Percentiles rank a stretch among this genome's conserved stretches.
phyloP scores from a whole-genome alignment of 768 basidiomycete genomes.

The Chlorophyllum brunneum region DNA sequence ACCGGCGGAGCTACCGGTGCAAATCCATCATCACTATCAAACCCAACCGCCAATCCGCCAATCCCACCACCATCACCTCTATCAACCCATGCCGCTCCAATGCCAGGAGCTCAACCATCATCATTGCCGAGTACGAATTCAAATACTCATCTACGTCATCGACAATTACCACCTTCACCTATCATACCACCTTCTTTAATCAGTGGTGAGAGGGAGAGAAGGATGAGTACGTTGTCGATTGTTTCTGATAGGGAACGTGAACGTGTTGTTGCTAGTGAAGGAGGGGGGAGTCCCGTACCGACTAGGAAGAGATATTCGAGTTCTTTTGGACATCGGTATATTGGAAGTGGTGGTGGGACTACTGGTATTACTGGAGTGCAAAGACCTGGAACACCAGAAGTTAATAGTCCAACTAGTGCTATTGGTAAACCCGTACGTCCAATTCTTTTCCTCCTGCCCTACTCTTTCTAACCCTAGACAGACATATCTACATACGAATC shows the following conservation, averaged over 20 bases:
- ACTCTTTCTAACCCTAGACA: background rate
- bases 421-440: background rate
- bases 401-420: too few species aligned
- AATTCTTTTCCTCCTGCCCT: background rate
- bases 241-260: conserved; percentile 13
- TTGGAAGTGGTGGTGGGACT: conserved; percentile 23
- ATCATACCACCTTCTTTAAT: conserved; percentile 3
- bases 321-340: conserved; percentile 73
- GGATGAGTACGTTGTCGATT: conserved; percentile 7
- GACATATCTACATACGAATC: conserved; percentile 24
- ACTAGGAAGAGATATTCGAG: conserved; percentile 68
- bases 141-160: conserved; percentile 17
- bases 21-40: background rate
- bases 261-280: conserved; percentile 16
- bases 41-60: background rate
- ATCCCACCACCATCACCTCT: background rate
- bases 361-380: conserved; percentile 14
- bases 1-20: conserved; percentile 16
- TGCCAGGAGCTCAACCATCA: conserved; percentile 1
- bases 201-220: conserved; percentile 10
- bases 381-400: conserved; percentile 14
- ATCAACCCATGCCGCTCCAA: background rate
- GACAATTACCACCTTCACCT: conserved; percentile 25
- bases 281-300: conserved; percentile 18
- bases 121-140: conserved; percentile 8